A percentile compares a stretch with the other conserved stretches of the same genome.
These are phyloP conservation scores for Coemansia sp. DNA, from an alignment of 192 early-diverging fungal genomes.

Conservation along the genomic window DNA sequence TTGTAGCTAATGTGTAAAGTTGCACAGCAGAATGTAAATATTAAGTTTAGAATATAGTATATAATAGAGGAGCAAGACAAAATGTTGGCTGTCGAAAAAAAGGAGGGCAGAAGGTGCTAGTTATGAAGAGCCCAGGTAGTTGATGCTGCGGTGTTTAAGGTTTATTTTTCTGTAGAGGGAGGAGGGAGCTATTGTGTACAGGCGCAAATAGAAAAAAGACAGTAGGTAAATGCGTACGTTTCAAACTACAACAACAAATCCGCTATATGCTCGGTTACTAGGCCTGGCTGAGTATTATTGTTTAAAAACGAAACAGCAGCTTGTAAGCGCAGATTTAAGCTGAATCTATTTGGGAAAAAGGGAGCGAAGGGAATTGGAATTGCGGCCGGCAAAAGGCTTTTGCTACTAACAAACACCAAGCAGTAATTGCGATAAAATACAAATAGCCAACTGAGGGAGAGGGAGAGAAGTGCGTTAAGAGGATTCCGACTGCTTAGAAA, in stretches of 20 bases:
- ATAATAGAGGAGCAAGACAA: not conserved
- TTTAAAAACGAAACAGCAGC: too few relatives aligned
- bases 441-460: conserved; percentile 10
- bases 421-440: conserved; percentile 12
- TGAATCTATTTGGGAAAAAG: not conserved
- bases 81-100: not conserved
- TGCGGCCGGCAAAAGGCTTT: too few relatives aligned
- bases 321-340: too few relatives aligned
- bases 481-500: too few relatives aligned
- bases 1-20: not conserved
- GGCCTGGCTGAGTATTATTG: not conserved
- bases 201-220: conserved; percentile 11
- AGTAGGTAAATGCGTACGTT: conserved; percentile 12
- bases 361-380: conserved; percentile 5
- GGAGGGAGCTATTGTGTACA: conserved; percentile 15
- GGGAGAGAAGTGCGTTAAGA: not conserved
- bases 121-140: too few relatives aligned
- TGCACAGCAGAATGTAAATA: not conserved
- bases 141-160: not conserved
- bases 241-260: conserved; percentile 10
- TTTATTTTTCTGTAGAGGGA: not conserved
- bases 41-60: not conserved
- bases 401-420: not conserved
- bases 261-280: conserved; percentile 3
- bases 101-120: too few relatives aligned